Conservation (phyloP, 2,329 filamentous ascomycete species). For the Lizonia empirigonia region DNA sequence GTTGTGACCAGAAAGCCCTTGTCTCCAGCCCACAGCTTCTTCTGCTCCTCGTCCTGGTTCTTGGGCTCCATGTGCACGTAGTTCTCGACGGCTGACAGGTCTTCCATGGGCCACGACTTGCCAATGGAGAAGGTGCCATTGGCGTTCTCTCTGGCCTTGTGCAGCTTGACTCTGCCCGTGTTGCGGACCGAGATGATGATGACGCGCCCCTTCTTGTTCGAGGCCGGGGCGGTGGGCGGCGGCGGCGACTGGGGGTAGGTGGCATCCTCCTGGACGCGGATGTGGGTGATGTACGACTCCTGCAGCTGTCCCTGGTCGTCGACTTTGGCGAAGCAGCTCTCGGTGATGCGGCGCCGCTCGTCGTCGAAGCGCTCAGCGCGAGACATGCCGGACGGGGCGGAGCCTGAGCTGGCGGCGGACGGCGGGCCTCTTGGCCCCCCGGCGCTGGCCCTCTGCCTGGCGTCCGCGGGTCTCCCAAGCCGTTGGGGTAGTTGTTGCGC, state of each 20-base stretch:
- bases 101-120: slow-evolving; percentile 97
- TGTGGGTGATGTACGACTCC: slow-evolving; percentile 98
- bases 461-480: slow-evolving; percentile 29
- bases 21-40: slow-evolving; percentile 77
- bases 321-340: slow-evolving; percentile 91
- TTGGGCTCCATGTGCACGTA: slow-evolving; percentile 68
- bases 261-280: slow-evolving; percentile 86
- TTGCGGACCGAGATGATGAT: slow-evolving; percentile 94
- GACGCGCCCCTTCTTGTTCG: slow-evolving; percentile 83
- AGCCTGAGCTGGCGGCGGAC: slow-evolving; percentile 33
- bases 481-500: slow-evolving; percentile 42
- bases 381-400: slow-evolving; percentile 41
- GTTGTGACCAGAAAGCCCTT: slow-evolving; percentile 87
- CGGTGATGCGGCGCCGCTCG: slow-evolving; percentile 91
- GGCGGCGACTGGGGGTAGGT: slow-evolving; percentile 82
- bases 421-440: slow-evolving; percentile 35
- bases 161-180: slow-evolving; percentile 89
- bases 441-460: slow-evolving; percentile 31
- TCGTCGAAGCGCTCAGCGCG: slow-evolving; percentile 91
- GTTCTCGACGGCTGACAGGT: slow-evolving; percentile 81
- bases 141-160: slow-evolving; percentile 94
- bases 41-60: slow-evolving; percentile 64
- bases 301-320: slow-evolving; percentile 82
- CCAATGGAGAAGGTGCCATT: slow-evolving; percentile 96
- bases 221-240: slow-evolving; percentile 73